These are phyloP conservation scores for Silene vulgaris DNA, from an alignment of 179 eudicot species.

Conservation along the genomic window DNA sequence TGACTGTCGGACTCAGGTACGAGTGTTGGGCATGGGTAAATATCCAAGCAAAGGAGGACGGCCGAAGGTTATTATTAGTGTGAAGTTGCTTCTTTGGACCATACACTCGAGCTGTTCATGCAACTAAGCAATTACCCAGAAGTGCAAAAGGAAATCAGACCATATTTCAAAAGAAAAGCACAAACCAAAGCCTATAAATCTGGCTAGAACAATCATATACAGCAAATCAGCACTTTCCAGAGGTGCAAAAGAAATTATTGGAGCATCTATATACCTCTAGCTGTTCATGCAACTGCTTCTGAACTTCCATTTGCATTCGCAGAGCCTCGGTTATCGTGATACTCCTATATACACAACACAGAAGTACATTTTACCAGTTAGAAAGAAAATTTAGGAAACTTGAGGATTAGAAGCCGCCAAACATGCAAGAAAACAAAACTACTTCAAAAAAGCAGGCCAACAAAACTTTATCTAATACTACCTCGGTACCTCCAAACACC, in stretches of 20 bases:
- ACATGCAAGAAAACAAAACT: neutral
- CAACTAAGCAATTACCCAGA: no score
- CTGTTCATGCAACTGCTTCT: constrained; percentile 45
- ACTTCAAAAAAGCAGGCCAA: neutral
- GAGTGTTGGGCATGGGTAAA: no score
- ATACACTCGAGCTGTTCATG: no score
- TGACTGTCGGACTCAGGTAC: no score
- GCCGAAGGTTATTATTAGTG: no score
- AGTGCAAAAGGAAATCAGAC: no score
- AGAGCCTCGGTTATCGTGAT: constrained; percentile 38
- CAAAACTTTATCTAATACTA: neutral
- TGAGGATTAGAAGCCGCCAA: neutral
- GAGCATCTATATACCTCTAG: constrained; percentile 32
- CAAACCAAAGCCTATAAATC: no score
- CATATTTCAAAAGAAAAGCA: no score
- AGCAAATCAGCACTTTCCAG: neutral
- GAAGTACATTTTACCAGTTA: neutral
- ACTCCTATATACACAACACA: constrained; percentile 24
- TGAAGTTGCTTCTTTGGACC: no score
- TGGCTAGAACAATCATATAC: neutral
- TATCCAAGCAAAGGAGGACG: no score
- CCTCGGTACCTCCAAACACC: no score
- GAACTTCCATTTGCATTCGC: constrained; percentile 49
- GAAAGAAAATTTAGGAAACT: neutral
- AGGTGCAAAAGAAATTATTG: neutral